Evolutionary conservation across 208 protist species (phyloP).

Genomic region (Endotrypanum monterogeii): DNA sequence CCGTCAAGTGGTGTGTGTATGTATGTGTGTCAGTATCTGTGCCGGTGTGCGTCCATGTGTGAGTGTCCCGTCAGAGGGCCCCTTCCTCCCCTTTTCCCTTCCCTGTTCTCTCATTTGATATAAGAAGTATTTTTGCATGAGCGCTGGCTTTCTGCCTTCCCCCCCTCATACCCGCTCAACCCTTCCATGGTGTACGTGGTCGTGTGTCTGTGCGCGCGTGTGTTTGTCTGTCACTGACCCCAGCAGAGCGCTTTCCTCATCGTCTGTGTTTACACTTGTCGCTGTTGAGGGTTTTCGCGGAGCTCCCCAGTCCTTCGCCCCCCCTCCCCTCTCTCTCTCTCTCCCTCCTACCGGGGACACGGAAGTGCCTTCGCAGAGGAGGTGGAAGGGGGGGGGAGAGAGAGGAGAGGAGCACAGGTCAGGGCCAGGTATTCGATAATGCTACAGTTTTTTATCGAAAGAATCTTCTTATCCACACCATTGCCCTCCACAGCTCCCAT

Average conservation of each 20-base stretch:
- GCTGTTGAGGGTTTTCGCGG: background rate
- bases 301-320: background rate
- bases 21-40: background rate
- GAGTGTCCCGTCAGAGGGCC: background rate
- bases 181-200: background rate
- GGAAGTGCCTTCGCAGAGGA: too few species aligned
- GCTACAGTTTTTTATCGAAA: too few species aligned
- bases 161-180: background rate
- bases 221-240: background rate
- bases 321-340: background rate
- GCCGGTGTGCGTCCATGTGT: background rate
- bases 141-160: background rate
- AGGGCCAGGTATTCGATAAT: too few species aligned
- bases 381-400: too few species aligned
- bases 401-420: too few species aligned
- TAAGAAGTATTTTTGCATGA: too few species aligned
- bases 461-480: too few species aligned
- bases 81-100: too few species aligned
- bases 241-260: background rate
- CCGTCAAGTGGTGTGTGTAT: background rate
- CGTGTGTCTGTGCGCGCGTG: conserved; percentile 1
- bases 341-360: too few species aligned
- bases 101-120: background rate
- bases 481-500: too few species aligned
- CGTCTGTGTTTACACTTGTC: background rate